Percentiles rank a stretch among this genome's conserved stretches.
phyloP scores from a whole-genome alignment of 2,329 filamentous ascomycete genomes.

The Cephalotrichum gorgonifer region DNA sequence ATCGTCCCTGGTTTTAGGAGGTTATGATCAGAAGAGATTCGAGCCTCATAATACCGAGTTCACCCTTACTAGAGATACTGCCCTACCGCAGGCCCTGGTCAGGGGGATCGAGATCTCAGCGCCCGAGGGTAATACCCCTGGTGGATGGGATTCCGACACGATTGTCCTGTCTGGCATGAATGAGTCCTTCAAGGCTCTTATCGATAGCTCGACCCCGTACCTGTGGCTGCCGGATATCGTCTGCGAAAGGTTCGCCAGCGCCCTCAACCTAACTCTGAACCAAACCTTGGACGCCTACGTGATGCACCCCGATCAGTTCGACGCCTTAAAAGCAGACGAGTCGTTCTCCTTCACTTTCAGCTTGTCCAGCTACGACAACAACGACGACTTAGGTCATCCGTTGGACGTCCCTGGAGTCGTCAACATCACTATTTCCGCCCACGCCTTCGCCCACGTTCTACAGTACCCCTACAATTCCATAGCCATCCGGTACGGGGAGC shows the following conservation, averaged over 20 bases:
- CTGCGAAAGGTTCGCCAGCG: constrained; percentile 54
- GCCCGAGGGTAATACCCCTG: constrained; percentile 16
- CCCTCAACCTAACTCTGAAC: constrained; percentile 57
- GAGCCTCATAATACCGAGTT: constrained; percentile 51
- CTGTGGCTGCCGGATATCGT: constrained; percentile 51
- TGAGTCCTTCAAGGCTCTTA: constrained; percentile 37
- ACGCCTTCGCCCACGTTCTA: constrained; percentile 39
- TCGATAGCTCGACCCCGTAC: constrained; percentile 56
- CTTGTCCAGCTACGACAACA: constrained; percentile 44
- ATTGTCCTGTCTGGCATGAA: constrained; percentile 31
- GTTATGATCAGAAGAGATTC: constrained; percentile 56
- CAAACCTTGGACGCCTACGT: constrained; percentile 53
- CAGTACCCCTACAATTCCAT: constrained; percentile 36
- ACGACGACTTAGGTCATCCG: constrained; percentile 38
- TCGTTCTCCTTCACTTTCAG: constrained; percentile 45
- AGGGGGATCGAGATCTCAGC: constrained; percentile 40
- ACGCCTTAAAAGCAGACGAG: constrained; percentile 28
- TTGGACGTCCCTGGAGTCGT: constrained; percentile 38
- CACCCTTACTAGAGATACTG: constrained; percentile 39
- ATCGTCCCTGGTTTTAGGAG: constrained; percentile 54
- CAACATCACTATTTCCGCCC: constrained; percentile 43
- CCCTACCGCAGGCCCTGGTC: constrained; percentile 48
- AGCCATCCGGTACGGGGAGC: constrained; percentile 30
- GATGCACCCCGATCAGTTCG: constrained; percentile 46
- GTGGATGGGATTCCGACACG: constrained; percentile 27